A percentile compares a stretch with the other conserved stretches of the same genome.
phyloP scores from a whole-genome alignment of 73 alveolate genomes.

The Paramecium tetraurelia region DNA sequence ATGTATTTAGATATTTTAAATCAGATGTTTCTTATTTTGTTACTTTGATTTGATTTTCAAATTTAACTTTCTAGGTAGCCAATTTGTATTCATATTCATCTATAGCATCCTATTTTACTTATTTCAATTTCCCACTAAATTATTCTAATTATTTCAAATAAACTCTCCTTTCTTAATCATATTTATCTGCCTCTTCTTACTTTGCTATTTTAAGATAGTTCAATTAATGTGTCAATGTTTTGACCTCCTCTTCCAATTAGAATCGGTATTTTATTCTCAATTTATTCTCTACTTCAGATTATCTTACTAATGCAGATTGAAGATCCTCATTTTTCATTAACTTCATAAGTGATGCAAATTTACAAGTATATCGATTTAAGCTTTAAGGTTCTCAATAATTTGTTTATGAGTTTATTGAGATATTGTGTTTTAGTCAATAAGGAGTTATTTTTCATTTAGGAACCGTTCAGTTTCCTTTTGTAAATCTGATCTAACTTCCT shows the following conservation, averaged over 20 bases:
- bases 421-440: not conserved
- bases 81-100: constrained; percentile 40
- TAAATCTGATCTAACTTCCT: not conserved
- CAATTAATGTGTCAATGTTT: not conserved
- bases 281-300: not conserved
- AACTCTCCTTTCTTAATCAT: constrained; percentile 31
- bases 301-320: not conserved
- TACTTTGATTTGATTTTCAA: not conserved
- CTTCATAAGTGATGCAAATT: not conserved
- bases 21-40: not conserved
- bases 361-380: not conserved
- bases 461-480: not conserved
- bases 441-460: constrained; percentile 31
- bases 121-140: not conserved
- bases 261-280: not conserved
- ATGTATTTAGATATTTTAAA: not conserved
- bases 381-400: not conserved
- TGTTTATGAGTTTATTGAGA: not conserved
- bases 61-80: not conserved
- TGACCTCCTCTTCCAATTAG: not conserved
- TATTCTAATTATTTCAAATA: constrained; percentile 2
- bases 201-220: not conserved
- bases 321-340: constrained; percentile 24
- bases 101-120: not conserved
- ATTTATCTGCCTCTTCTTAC: not conserved